These are phyloP conservation scores for Boletus rufocinnamomeus DNA, from an alignment of 768 basidiomycete species.

Conservation along the genomic window DNA sequence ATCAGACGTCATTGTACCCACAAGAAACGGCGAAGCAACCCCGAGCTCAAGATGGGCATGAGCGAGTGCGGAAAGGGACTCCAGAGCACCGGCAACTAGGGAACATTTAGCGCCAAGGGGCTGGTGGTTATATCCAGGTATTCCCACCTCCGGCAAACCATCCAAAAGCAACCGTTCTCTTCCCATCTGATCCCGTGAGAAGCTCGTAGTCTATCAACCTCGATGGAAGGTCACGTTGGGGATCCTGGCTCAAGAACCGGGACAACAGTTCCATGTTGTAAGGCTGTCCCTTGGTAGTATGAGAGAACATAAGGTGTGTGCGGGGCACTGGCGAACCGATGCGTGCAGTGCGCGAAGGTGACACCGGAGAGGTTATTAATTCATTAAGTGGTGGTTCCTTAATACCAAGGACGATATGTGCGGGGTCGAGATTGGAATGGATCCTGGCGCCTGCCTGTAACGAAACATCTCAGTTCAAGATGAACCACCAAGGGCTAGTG, in stretches of 20 bases:
- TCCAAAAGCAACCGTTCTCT: conserved; percentile 86
- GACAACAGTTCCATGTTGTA: conserved; percentile 84
- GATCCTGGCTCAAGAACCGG: conserved; percentile 50
- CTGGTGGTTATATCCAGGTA: neutral
- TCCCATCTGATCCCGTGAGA: conserved; percentile 59
- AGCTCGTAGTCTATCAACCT: conserved; percentile 86
- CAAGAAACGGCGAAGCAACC: conserved; percentile 80
- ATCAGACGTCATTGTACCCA: conserved; percentile 36
- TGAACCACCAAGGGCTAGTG: neutral
- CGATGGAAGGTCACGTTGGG: conserved; percentile 34
- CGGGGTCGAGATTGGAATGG: conserved; percentile 52
- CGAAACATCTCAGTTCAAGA: conserved; percentile 3
- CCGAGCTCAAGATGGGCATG: conserved; percentile 79
- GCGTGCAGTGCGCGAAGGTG: conserved; percentile 22
- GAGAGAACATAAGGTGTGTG: conserved; percentile 90
- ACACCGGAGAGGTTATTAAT: conserved; percentile 50
- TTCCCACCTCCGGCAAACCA: conserved; percentile 85
- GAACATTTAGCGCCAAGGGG: conserved; percentile 4
- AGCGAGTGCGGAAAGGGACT: conserved; percentile 77
- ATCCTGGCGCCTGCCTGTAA: conserved; percentile 77
- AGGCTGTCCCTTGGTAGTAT: conserved; percentile 83
- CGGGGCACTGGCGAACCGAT: conserved; percentile 40
- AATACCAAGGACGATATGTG: conserved; percentile 83
- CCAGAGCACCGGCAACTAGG: conserved; percentile 80
- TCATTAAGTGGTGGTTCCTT: conserved; percentile 79